Base-by-base conservation (phyloP, 257 asterid genomes). In the Agastache rugosa region DNA sequence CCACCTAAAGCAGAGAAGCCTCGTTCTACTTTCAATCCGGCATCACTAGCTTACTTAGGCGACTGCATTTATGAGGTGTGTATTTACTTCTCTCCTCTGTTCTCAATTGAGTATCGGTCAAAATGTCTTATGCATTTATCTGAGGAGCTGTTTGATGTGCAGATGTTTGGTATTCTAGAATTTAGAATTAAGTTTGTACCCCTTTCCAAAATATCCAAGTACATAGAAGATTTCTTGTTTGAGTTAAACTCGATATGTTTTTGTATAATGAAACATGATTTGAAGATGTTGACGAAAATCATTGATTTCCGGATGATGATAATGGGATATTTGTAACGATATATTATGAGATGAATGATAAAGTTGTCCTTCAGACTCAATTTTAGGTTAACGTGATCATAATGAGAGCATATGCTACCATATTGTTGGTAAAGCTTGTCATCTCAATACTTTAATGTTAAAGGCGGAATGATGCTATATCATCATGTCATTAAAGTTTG, bases 61-160 rank as follows among this genome's bases (percentile, higher is more conserved):
- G 97, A 94, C 82, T 81, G 98, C 86, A 90, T 94, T 72, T 92
- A 87, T 11, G 98, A 92, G 97, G 97, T 91, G 19, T 20, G 73
- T 47, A 16, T 44, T 15, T 19, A 15, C 27, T 44, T 20, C 31
- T 37, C 41, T 63, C 15, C 12, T 20, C 22, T 62, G 12, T 67
- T 63, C 44, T 47, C 27, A 35, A 68, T 37, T 50, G 41, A 60
- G 50, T 75, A 11, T 44, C 6, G 39, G 34, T 9, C 41, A 54
- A 73, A 16, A 4, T 23, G 25, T 31, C 5, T 3, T 5, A 17
- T 22, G 20, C 63, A 51, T 6, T 64, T 76, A 4, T 50, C 11
- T 51, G 41, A 29, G 58, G 8, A 35, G 75, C 59, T 58, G 14
- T 31, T 45, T 62, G 76, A 58, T 72, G 42, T 70, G 64, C 25